Conservation (phyloP, 345 rosid genomes). For the Firmiana major region DNA sequence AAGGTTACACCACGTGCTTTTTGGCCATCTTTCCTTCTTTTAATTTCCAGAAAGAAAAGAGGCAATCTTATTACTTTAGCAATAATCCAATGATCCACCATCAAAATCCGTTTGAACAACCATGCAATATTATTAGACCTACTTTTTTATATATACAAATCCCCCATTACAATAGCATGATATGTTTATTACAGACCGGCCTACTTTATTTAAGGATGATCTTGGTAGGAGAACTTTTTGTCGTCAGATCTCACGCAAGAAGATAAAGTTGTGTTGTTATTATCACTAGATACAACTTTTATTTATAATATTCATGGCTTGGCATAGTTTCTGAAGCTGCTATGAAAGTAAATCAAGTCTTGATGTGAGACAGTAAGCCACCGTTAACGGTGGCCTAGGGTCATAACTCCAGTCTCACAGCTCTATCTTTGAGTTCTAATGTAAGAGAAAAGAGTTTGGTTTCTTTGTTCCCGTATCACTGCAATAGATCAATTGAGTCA, state of each 20-base stretch:
- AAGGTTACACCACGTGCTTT: background rate
- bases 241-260: background rate
- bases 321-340: background rate
- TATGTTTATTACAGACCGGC: background rate
- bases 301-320: background rate
- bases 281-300: background rate
- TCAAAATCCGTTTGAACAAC: background rate
- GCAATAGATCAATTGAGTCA: background rate
- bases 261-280: background rate
- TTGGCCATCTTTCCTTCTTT: background rate
- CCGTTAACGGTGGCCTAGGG: background rate
- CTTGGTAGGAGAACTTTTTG: background rate
- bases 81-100: background rate
- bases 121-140: background rate
- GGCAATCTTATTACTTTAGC: background rate
- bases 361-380: background rate
- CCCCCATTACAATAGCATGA: slow-evolving; percentile 1
- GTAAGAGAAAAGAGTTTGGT: background rate
- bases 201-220: background rate
- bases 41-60: background rate
- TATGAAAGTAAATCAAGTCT: background rate
- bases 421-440: no score
- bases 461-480: background rate
- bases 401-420: no score
- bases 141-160: background rate